Base-by-base conservation (phyloP, 371 early-diverging fungal genomes). In the Mucor lusitanicus region DNA sequence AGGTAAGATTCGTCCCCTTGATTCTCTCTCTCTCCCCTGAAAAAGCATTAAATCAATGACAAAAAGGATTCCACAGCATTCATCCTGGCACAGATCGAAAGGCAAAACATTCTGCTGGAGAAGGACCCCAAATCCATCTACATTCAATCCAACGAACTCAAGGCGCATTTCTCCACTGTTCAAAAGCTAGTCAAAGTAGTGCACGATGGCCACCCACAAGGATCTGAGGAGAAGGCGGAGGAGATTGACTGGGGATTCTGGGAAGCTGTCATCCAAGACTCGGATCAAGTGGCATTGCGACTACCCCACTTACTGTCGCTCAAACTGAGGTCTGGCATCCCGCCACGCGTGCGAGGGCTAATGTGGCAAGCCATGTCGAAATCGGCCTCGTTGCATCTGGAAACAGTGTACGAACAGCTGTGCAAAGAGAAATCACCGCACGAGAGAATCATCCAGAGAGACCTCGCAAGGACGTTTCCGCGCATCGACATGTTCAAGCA, bases 281-380 rank as follows among this genome's bases (percentile, higher is more conserved):
- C 93, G 77, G 89, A 80, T 53, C 75, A 79, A 11, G 86, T 87
- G 0, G 87, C 89, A 0, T 60, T 81, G 17, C 83, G 83, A 59
- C 53, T 87, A 32, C 89, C 90, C 3, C 88, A 90, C 59, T 68
- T 89, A 6, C 64, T 90, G 3, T 81, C 87, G 0, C 81, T 90
- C 19, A 89, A 92, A 63, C 85, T 97, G 54, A 84, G 90, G 19
- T 87, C 86, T 11, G 98, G 97, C 6, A 86, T 97, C 12, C 98
- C 98, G 0, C 72, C 87, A 15, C 82, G 89, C 55, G 81, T 97
- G 53, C 89, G 98, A 58, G 97, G 97, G 12, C 82, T 90, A 62
- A 89, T 96, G 58, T 97, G 97, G 98, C 95, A 93, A 72, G 88
- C 94, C 58, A 92, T 97, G 90, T 88, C 90, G 35, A 91, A 90